Percentiles rank a stretch among this genome's conserved stretches.
phyloP scores from a whole-genome alignment of 202 grass and related monocot species.

The Schoenoplectus tabernaemontani region DNA sequence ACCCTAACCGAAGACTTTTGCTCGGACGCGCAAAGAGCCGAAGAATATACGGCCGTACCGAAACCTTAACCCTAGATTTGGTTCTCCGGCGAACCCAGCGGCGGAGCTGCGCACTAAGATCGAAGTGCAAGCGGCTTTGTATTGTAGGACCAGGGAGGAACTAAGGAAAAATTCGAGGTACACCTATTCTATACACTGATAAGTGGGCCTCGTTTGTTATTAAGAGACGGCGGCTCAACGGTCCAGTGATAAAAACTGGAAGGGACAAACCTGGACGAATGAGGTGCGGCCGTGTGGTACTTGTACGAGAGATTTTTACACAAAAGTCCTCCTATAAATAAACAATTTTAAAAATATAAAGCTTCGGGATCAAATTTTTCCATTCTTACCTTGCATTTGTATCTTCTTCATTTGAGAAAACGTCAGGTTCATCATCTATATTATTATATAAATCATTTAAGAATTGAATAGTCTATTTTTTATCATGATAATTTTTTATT shows the following conservation, averaged over 20 bases:
- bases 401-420: neutral
- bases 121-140: neutral
- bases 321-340: neutral
- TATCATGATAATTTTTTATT: too few relatives aligned
- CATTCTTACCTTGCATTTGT: neutral
- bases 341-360: neutral
- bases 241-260: neutral
- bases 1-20: neutral
- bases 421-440: too few relatives aligned
- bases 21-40: neutral
- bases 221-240: neutral
- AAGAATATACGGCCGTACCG: neutral
- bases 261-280: neutral
- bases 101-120: conserved; percentile 13
- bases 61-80: conserved; percentile 23
- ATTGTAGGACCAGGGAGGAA: neutral
- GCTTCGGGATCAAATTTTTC: neutral
- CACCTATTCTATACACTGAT: neutral
- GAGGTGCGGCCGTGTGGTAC: neutral
- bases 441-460: too few relatives aligned
- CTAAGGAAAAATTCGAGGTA: neutral
- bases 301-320: neutral
- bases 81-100: neutral
- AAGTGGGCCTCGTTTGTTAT: neutral
- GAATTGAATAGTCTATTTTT: neutral